Percentiles rank a stretch among this genome's conserved stretches.
These are phyloP conservation scores for Phytopythium montanum DNA, from an alignment of 352 stramenopile species.

Conservation along the genomic window DNA sequence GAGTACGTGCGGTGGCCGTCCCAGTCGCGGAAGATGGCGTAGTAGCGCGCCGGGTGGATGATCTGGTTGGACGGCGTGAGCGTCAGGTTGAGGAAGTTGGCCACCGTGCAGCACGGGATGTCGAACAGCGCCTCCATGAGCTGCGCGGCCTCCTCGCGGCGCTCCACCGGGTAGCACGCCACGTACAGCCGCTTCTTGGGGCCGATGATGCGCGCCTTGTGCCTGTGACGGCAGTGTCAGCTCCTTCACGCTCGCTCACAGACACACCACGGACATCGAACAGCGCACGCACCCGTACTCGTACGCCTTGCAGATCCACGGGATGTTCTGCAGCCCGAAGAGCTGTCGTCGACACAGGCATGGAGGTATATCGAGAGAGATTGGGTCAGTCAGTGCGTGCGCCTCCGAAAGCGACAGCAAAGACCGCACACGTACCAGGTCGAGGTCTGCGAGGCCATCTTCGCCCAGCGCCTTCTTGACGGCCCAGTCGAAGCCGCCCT, in stretches of 20 bases:
- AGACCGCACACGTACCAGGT: conserved; percentile 40
- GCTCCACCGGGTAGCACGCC: conserved; percentile 88
- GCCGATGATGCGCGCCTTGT: conserved; percentile 88
- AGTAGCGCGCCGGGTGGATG: conserved; percentile 91
- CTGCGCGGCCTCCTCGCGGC: conserved; percentile 64
- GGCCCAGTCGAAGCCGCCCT: conserved; percentile 92
- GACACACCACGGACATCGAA: background rate
- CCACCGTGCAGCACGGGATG: conserved; percentile 87
- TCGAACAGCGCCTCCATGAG: conserved; percentile 89
- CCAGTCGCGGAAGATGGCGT: conserved; percentile 92
- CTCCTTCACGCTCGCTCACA: too few relatives aligned
- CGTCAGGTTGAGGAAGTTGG: conserved; percentile 93
- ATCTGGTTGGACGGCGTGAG: conserved; percentile 94
- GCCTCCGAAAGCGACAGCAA: background rate
- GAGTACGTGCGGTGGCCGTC: conserved; percentile 88
- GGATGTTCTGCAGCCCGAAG: conserved; percentile 93
- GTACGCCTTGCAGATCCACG: conserved; percentile 92
- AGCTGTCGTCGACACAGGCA: conserved; percentile 33
- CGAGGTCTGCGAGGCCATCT: conserved; percentile 46
- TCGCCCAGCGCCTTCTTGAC: conserved; percentile 84
- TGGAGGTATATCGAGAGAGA: too few relatives aligned
- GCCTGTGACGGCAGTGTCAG: conserved; percentile 26
- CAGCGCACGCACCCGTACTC: conserved; percentile 62
- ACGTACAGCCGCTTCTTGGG: conserved; percentile 91
- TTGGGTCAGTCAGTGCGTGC: conserved; percentile 1